A percentile compares a stretch with the other conserved stretches of the same genome.
Evolutionary conservation across 163 green algal genomes (phyloP).

Genomic region (Botryococcus braunii): DNA sequence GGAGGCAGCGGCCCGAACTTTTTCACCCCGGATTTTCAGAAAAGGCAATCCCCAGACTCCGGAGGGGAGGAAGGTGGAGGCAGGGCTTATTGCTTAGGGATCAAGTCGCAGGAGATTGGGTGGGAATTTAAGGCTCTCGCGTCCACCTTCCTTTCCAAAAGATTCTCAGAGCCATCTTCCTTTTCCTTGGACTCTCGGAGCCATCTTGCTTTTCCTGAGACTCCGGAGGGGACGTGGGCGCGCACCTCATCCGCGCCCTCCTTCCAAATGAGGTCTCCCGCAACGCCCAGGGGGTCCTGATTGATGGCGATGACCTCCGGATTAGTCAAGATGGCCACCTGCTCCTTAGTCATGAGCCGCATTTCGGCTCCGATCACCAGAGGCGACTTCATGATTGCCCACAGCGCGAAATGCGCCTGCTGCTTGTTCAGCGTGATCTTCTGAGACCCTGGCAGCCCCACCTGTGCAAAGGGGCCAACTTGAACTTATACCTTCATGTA

Average conservation of each 20-base stretch:
- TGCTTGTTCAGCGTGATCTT: too few relatives aligned
- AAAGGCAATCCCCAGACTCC: too few relatives aligned
- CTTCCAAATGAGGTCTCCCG: conserved; percentile 57
- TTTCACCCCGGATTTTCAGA: too few relatives aligned
- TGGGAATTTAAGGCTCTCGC: neutral
- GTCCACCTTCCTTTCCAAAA: neutral
- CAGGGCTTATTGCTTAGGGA: neutral
- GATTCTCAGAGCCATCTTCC: neutral
- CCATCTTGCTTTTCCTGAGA: neutral
- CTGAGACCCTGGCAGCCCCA: too few relatives aligned
- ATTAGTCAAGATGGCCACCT: conserved; percentile 44
- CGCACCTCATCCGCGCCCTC: conserved; percentile 42
- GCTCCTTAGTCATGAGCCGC: conserved; percentile 7
- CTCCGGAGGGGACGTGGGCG: neutral
- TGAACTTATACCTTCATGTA: too few relatives aligned
- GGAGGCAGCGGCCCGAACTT: too few relatives aligned
- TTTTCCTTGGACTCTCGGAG: neutral
- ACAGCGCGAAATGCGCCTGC: conserved; percentile 61
- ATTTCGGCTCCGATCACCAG: conserved; percentile 61
- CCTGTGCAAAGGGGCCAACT: too few relatives aligned
- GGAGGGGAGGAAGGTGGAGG: neutral
- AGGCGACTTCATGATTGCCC: conserved; percentile 61
- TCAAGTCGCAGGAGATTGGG: neutral
- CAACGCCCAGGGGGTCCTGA: conserved; percentile 52
- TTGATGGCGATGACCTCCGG: conserved; percentile 65